Evolutionary conservation across 768 basidiomycete genomes (phyloP).

Genomic region (Lactarius tabidus): DNA sequence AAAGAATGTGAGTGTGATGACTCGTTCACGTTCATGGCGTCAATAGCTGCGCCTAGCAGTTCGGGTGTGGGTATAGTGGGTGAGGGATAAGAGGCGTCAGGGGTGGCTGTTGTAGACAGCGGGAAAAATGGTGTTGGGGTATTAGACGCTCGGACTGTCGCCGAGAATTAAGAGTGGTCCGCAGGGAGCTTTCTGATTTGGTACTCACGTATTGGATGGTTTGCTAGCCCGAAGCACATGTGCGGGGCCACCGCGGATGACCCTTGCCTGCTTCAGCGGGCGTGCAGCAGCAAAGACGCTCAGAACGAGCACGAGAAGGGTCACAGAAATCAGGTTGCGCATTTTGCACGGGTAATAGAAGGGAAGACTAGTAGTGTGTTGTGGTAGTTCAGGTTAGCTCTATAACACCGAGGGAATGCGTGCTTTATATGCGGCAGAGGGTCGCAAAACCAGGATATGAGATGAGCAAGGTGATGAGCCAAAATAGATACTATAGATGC

Average conservation of each 20-base stretch:
- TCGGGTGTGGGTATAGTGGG: background rate
- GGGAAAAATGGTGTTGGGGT: too few species aligned
- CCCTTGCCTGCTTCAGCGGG: constrained; percentile 31
- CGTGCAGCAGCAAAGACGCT: constrained; percentile 15
- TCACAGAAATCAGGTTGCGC: background rate
- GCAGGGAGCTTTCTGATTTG: background rate
- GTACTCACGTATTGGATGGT: constrained; percentile 5
- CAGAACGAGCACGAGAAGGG: constrained; percentile 15
- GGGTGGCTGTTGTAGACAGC: too few species aligned
- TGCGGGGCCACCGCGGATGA: constrained; percentile 10
- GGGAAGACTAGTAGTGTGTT: too few species aligned
- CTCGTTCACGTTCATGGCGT: background rate
- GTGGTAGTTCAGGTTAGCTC: too few species aligned
- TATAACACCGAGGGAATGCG: too few species aligned
- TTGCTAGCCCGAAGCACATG: background rate
- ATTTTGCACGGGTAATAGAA: too few species aligned
- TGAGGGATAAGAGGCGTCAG: background rate
- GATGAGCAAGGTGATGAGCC: background rate
- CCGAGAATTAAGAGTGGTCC: background rate
- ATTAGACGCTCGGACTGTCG: background rate
- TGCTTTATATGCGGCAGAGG: too few species aligned
- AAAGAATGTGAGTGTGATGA: background rate
- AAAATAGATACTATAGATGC: background rate
- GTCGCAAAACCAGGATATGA: background rate
- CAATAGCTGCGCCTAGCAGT: background rate